A percentile compares a stretch with the other conserved stretches of the same genome.
These are phyloP conservation scores for Penicillium waksmanii DNA, from an alignment of 495 filamentous ascomycete genomes.

Conservation along the genomic window DNA sequence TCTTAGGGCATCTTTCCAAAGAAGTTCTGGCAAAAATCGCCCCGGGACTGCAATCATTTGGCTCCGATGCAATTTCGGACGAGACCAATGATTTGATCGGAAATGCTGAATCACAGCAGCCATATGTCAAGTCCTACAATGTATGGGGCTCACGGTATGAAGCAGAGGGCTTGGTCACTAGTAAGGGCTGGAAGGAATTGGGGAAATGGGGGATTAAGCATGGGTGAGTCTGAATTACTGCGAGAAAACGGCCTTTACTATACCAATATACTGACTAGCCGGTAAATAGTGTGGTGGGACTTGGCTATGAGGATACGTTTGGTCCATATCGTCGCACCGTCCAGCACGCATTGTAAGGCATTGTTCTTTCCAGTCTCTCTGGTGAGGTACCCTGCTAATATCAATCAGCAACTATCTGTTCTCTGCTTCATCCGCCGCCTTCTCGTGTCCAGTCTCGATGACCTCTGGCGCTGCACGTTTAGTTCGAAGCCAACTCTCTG, in stretches of 20 bases:
- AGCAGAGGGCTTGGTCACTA: conserved; percentile 37
- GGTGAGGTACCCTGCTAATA: conserved; percentile 36
- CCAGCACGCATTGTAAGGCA: conserved; percentile 36
- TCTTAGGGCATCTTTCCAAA: conserved; percentile 17
- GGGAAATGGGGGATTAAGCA: conserved; percentile 37
- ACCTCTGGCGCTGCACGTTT: conserved; percentile 67
- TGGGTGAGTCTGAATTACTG: conserved; percentile 20
- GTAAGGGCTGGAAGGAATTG: conserved; percentile 42
- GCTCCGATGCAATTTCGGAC: conserved; percentile 18
- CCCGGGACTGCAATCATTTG: conserved; percentile 13
- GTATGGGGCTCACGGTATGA: conserved; percentile 38
- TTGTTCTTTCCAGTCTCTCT: background rate
- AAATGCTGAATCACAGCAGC: conserved; percentile 33
- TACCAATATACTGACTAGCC: background rate
- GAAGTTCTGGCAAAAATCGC: conserved; percentile 12
- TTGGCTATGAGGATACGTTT: conserved; percentile 39
- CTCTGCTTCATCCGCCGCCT: conserved; percentile 60
- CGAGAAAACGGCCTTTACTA: background rate
- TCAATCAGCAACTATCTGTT: conserved; percentile 64
- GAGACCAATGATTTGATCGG: conserved; percentile 17
- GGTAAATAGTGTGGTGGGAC: conserved; percentile 38
- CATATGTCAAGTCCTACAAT: conserved; percentile 35
- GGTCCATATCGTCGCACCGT: conserved; percentile 41
- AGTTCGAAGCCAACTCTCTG: conserved; percentile 53
- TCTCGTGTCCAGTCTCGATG: conserved; percentile 70